Percentiles rank a stretch among this genome's conserved stretches.
Evolutionary conservation across 1,284 basidiomycete species (phyloP).

Genomic region (Kwoniella shivajii): DNA sequence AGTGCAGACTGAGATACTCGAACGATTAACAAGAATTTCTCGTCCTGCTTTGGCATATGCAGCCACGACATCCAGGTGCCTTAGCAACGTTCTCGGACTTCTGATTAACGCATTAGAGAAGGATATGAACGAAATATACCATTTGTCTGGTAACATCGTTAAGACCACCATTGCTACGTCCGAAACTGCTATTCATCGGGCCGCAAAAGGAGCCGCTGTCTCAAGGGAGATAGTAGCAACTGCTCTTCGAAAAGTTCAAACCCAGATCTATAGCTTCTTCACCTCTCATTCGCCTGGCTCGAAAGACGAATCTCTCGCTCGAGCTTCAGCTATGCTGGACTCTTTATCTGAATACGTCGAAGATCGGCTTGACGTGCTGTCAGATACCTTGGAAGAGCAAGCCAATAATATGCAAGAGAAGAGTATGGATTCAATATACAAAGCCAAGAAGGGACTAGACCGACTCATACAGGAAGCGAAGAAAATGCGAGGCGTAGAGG

Average conservation of each 20-base stretch:
- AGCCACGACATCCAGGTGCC: not conserved
- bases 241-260: not conserved
- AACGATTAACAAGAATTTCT: not conserved
- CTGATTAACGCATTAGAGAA: not conserved
- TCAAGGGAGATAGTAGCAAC: not conserved
- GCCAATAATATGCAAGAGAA: conserved; percentile 19
- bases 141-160: not conserved
- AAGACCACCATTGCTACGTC: not conserved
- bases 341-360: conserved; percentile 22
- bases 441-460: conserved; percentile 32
- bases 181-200: not conserved
- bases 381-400: conserved; percentile 14
- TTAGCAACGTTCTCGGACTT: not conserved
- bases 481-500: not conserved
- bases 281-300: not conserved
- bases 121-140: not conserved
- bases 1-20: not conserved
- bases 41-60: not conserved
- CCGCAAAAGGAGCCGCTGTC: conserved; percentile 3
- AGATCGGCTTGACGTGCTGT: conserved; percentile 9
- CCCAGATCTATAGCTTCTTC: conserved; percentile 2
- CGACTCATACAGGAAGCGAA: conserved; percentile 22
- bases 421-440: conserved; percentile 22
- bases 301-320: not conserved
- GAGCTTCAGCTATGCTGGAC: conserved; percentile 17